phyloP scores from a whole-genome alignment of 768 basidiomycete genomes.

The Lyophyllum decastes region DNA sequence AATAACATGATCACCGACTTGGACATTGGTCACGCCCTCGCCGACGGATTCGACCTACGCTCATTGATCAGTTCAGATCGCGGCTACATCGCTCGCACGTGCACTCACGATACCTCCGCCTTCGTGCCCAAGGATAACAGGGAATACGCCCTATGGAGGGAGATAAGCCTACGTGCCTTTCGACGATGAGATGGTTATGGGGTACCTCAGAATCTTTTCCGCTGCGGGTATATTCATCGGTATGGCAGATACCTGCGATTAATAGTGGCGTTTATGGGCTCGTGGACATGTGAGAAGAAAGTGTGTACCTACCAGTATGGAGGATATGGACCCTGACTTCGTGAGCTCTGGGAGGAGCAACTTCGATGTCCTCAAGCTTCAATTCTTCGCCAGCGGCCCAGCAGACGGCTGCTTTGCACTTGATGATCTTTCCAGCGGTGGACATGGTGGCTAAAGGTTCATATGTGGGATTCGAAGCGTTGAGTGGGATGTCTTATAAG shows the following conservation, averaged over 20 bases:
- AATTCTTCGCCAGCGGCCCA: constrained; percentile 91
- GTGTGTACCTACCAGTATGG: constrained; percentile 67
- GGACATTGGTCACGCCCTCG: constrained; percentile 81
- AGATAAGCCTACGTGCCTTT: background rate
- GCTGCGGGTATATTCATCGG: constrained; percentile 96
- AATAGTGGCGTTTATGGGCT: constrained; percentile 10
- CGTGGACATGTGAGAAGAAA: background rate
- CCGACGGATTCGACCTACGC: constrained; percentile 93
- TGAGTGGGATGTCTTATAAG: background rate
- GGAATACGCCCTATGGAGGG: constrained; percentile 73
- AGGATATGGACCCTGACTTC: constrained; percentile 95
- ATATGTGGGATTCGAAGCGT: background rate
- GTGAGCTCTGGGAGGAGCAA: constrained; percentile 84
- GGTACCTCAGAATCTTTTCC: constrained; percentile 92
- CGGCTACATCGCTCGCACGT: background rate
- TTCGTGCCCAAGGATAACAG: constrained; percentile 93
- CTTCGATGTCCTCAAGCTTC: constrained; percentile 89
- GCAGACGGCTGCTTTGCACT: constrained; percentile 91
- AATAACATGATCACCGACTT: constrained; percentile 93
- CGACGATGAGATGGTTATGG: background rate
- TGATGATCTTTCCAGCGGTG: constrained; percentile 78
- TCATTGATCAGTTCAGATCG: constrained; percentile 14
- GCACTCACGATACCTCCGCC: constrained; percentile 82
- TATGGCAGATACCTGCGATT: constrained; percentile 85
- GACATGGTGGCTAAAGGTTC: constrained; percentile 52